Evolutionary conservation across 2,329 filamentous ascomycete species (phyloP), one percentile per base, ranked within the genome.

Genomic region (Aureobasidium sp.): DNA sequence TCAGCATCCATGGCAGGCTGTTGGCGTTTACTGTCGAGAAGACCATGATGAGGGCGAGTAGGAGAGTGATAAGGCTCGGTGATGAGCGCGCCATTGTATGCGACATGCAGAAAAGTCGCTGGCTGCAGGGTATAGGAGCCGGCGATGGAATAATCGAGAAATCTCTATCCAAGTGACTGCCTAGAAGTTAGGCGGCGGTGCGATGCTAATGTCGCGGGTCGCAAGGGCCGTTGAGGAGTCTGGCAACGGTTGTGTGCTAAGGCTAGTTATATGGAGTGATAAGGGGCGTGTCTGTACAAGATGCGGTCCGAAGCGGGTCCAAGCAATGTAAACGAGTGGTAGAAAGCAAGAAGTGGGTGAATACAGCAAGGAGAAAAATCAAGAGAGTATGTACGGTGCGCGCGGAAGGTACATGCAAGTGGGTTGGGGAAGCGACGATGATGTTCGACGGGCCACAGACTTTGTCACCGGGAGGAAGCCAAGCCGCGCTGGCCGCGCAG

Each of bases 1-100:
- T 70, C 22, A 70, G 70, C 62, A 73, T 66, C 55, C 72, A 71
- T 49, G 66, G 66, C 14, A 70, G 69, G 56, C 73, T 66, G 49
- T 72, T 67, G 22, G 70, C 69, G 20, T 64, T 60, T 55, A 72
- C 69, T 39, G 69, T 66, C 29, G 71, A 66, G 63, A 73, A 71
- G 60, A 67, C 66, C 55, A 70, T 66, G 53, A 71, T 67, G 60
- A 71, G 52, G 20, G 65, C 65, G 59, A 72, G 63, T 65, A 73
- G 69, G 57, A 65, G 64, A 64, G 63, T 63, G 37, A 63, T 62
- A 44, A 62, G 27, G 37, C 61, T 57, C 42, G 44, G 41, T 45
- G 51, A 57, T 45, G 51, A 57, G 34, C 41, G 45, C 44, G 52
- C 36, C 61, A 62, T 62, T 48, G 51, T 45, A 48, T 58, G 42